Conservation (phyloP, 2,329 filamentous ascomycete species). For the Arthrobotrys megalospora region DNA sequence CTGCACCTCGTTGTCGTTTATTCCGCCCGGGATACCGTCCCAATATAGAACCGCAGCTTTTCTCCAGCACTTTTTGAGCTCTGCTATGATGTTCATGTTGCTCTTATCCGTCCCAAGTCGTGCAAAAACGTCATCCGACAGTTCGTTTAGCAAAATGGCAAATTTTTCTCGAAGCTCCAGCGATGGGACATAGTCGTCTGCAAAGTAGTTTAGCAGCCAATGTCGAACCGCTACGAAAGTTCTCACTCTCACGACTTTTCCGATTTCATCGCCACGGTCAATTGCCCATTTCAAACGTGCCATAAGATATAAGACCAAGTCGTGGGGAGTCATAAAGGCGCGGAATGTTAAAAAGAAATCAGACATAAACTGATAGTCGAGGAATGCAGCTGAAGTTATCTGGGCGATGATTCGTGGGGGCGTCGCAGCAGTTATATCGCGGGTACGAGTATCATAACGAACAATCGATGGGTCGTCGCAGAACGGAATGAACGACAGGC, state of each 20-base stretch:
- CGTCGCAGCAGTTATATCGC: constrained; percentile 88
- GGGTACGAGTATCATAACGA: constrained; percentile 79
- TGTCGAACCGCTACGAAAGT: constrained; percentile 96
- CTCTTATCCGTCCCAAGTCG: constrained; percentile 73
- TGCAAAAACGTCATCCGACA: constrained; percentile 72
- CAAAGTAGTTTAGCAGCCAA: constrained; percentile 98
- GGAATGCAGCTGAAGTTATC: constrained; percentile 94
- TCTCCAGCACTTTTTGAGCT: constrained; percentile 98
- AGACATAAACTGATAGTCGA: constrained; percentile 96
- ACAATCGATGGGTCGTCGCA: constrained; percentile 86
- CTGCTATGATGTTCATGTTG: constrained; percentile 87
- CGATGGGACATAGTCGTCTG: constrained; percentile 84
- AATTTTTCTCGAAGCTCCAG: constrained; percentile 64
- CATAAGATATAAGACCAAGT: constrained; percentile 86
- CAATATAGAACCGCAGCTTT: constrained; percentile 90
- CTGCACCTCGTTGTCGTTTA: constrained; percentile 59
- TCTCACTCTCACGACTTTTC: constrained; percentile 92
- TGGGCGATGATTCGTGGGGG: constrained; percentile 92
- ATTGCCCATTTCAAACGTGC: constrained; percentile 90
- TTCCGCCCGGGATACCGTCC: constrained; percentile 72
- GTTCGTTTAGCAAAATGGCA: constrained; percentile 64
- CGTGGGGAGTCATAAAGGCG: constrained; percentile 82
- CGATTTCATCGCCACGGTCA: constrained; percentile 82
- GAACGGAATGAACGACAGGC: constrained; percentile 81
- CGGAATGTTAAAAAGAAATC: constrained; percentile 98